Evolutionary conservation across 2,329 filamentous ascomycete species (phyloP).

Genomic region (Ceratocystis ficicola): DNA sequence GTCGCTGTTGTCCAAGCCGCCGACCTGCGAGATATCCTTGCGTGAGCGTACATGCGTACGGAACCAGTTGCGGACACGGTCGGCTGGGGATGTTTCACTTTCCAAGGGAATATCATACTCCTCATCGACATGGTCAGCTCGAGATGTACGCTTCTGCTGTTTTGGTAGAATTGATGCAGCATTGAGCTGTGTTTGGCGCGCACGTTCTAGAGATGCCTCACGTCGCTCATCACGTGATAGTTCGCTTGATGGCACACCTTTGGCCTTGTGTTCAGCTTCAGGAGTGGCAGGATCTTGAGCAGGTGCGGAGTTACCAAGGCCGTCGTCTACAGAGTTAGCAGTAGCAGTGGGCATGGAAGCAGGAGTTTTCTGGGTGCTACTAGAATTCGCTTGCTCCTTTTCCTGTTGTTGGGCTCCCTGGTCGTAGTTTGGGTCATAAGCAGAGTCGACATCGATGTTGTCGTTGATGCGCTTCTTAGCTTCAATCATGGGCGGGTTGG

Average conservation of each 20-base stretch:
- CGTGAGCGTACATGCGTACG: conserved; percentile 14
- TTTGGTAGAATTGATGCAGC: background rate
- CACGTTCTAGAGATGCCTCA: conserved; percentile 15
- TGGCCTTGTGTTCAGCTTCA: background rate
- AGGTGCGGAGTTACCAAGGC: background rate
- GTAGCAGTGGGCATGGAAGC: background rate
- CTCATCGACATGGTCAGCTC: background rate
- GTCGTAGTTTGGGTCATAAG: background rate
- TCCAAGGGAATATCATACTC: conserved; percentile 13
- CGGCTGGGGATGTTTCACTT: conserved; percentile 14
- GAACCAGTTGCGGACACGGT: conserved; percentile 19
- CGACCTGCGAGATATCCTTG: conserved; percentile 16
- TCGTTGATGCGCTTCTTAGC: conserved; percentile 2
- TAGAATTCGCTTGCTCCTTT: background rate
- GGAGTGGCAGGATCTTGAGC: background rate
- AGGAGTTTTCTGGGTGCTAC: background rate
- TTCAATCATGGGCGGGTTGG: conserved; percentile 15
- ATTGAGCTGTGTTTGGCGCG: conserved; percentile 14
- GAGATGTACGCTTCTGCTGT: background rate
- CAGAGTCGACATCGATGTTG: background rate
- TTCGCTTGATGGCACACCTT: conserved; percentile 4
- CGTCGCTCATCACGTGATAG: conserved; percentile 15
- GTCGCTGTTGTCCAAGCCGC: conserved; percentile 17
- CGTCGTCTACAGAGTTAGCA: conserved; percentile 1
- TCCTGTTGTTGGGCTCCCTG: background rate